These are phyloP conservation scores for Selaginella tamariscina DNA, from an alignment of 75 land plant species.

Conservation along the genomic window DNA sequence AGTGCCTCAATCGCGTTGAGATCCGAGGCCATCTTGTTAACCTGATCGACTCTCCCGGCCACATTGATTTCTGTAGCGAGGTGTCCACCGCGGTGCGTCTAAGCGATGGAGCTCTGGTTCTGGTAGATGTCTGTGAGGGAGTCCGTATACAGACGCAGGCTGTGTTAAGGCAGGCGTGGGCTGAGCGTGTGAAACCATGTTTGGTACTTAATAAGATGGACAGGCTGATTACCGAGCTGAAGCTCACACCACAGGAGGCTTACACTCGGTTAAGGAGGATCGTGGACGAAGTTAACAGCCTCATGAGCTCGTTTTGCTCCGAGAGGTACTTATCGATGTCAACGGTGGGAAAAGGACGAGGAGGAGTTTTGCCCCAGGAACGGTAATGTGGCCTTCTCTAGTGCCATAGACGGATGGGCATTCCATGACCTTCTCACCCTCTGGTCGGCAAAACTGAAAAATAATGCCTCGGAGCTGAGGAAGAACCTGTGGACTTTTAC, in stretches of 20 bases:
- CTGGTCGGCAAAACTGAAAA: slow-evolving; percentile 40
- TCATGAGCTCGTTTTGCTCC: slow-evolving; percentile 61
- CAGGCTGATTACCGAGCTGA: slow-evolving; percentile 64
- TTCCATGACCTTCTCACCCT: slow-evolving; percentile 64
- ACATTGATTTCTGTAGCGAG: slow-evolving; percentile 89
- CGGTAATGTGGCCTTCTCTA: slow-evolving; percentile 82
- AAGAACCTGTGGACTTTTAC: slow-evolving; percentile 68
- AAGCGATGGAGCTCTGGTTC: slow-evolving; percentile 77
- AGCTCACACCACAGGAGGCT: slow-evolving; percentile 66
- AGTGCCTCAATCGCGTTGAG: slow-evolving; percentile 61
- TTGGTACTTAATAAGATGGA: slow-evolving; percentile 88
- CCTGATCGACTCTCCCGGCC: slow-evolving; percentile 90
- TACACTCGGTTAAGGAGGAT: slow-evolving; percentile 51
- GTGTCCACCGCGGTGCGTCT: slow-evolving; percentile 79
- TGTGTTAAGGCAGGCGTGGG: slow-evolving; percentile 83
- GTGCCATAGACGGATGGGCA: slow-evolving; percentile 90
- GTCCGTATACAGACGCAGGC: slow-evolving; percentile 98
- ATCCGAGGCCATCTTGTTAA: slow-evolving; percentile 45
- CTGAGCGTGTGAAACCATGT: slow-evolving; percentile 71
- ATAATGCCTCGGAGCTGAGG: slow-evolving; percentile 16
- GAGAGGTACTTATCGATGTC: slow-evolving; percentile 88
- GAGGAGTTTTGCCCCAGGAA: slow-evolving; percentile 80
- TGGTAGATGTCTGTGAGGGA: slow-evolving; percentile 86
- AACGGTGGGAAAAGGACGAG: slow-evolving; percentile 43
- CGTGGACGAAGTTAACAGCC: slow-evolving; percentile 65